A percentile compares a stretch with the other conserved stretches of the same genome.
Conservation (phyloP, 2,329 filamentous ascomycete species). For the Tolypocladium ovalisporum region DNA sequence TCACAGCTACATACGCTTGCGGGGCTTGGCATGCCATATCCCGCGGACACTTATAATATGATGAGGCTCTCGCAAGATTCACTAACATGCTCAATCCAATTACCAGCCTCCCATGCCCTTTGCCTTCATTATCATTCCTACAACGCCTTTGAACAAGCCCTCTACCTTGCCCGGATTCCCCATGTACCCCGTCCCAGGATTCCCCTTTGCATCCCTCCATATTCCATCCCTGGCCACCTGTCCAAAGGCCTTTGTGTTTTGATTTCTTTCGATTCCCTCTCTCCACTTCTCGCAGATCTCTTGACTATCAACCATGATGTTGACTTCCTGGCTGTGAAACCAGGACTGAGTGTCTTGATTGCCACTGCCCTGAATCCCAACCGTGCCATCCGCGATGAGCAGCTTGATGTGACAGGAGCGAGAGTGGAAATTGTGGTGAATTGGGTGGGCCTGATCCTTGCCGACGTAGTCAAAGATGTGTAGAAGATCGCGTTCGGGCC, state of each 20-base stretch:
- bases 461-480: conserved; percentile 61
- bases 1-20: too few relatives aligned
- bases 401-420: conserved; percentile 69
- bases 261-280: conserved; percentile 49
- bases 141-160: neutral
- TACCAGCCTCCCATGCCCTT: neutral
- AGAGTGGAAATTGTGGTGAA: conserved; percentile 54
- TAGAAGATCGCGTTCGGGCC: conserved; percentile 25
- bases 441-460: conserved; percentile 59
- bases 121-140: neutral
- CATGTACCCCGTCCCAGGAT: neutral
- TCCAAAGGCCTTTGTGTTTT: conserved; percentile 49
- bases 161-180: neutral
- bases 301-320: conserved; percentile 59
- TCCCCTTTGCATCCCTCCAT: neutral
- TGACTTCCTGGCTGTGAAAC: conserved; percentile 70
- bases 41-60: too few relatives aligned
- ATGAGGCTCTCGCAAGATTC: neutral
- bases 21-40: too few relatives aligned
- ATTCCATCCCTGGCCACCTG: neutral
- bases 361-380: conserved; percentile 64
- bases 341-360: conserved; percentile 76
- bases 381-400: conserved; percentile 57
- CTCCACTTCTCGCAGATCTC: conserved; percentile 53
- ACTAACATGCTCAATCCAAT: neutral